Evolutionary conservation across 1,284 basidiomycete species (phyloP), one percentile per base, ranked within the genome.

Genomic region (Rhodotorula sp.): DNA sequence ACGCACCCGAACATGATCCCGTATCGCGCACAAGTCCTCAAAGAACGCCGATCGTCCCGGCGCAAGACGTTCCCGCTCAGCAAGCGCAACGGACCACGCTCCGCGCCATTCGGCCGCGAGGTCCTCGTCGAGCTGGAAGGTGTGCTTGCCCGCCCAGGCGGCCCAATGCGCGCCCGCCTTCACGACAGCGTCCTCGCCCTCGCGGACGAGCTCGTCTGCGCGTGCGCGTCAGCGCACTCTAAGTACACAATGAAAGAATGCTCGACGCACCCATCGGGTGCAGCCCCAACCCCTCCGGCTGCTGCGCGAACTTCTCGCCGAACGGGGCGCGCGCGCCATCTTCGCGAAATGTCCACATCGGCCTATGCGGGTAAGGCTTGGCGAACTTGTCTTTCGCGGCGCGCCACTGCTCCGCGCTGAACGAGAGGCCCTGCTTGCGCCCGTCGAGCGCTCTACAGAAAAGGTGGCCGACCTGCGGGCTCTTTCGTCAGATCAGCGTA

Each of bases 391-490:
- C 10, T 59, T 69, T 58, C 8, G 61, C 61, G 3, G n/a, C 39
- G 29, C 15, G 29, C 67, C 73, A 74, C 32, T 65, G 46, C 21
- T 53, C 46, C 27, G 56, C n/a, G 5, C 61, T 44, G 66, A 73
- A 71, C 32, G 44, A 22, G 19, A 70, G 61, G 2, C 76, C 76
- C 44, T 72, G 72, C 61, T 77, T 77, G 32, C 70, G 66, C 6
- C 72, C 76, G 55, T 77, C 76, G 46, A 77, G 74, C 21, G 74
- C 72, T 13, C 57, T 53, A 29, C 71, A 71, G 61, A 76, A 73
- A 21, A 77, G 71, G 44, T 76, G 76, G 1, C 74, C 76, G 21
- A 48, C 48, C 64, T 61, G 36, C 9, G 63, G 1, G 19, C 21
- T 13, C 15, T 25, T 7, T 44, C 41, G 25, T 54, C 41, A 46